Evolutionary conservation across 2,329 filamentous ascomycete genomes (phyloP).

Genomic region (Beauveria bassiana): DNA sequence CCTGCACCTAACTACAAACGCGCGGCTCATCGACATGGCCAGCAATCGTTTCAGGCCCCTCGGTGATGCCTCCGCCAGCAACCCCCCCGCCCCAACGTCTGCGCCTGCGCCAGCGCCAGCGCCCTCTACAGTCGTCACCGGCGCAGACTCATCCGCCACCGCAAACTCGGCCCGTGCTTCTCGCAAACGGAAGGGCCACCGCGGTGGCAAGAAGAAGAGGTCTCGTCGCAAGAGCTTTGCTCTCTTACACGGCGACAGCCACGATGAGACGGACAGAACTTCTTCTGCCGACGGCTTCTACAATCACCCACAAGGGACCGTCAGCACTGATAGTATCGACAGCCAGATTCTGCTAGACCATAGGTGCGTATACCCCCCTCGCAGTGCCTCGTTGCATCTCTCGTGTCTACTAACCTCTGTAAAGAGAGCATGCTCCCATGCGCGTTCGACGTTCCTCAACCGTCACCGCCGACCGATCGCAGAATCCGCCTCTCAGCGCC

Average conservation of each 20-base stretch:
- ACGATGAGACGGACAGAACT: constrained; percentile 27
- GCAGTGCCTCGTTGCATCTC: background rate
- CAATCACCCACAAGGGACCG: constrained; percentile 43
- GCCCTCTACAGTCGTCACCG: constrained; percentile 12
- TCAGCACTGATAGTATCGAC: constrained; percentile 81
- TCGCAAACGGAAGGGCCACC: constrained; percentile 64
- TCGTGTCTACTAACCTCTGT: constrained; percentile 10
- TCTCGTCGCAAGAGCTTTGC: constrained; percentile 76
- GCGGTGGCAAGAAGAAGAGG: constrained; percentile 70
- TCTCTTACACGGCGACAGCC: constrained; percentile 48
- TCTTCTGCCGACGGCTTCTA: constrained; percentile 39
- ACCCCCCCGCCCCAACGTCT: constrained; percentile 9
- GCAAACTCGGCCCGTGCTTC: constrained; percentile 16
- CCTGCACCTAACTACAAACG: background rate
- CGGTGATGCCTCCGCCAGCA: constrained; percentile 12
- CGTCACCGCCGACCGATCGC: constrained; percentile 29
- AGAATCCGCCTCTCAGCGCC: constrained; percentile 23
- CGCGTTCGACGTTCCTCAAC: constrained; percentile 55
- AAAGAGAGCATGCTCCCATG: constrained; percentile 52
- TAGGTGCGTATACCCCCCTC: constrained; percentile 43
- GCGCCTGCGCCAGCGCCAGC: constrained; percentile 15
- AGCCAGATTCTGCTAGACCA: constrained; percentile 86
- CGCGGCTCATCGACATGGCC: constrained; percentile 20
- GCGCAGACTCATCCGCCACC: constrained; percentile 12
- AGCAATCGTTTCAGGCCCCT: constrained; percentile 25